Conservation (phyloP, 2,329 filamentous ascomycete genomes). For the Biscogniauxia mediterranea region DNA sequence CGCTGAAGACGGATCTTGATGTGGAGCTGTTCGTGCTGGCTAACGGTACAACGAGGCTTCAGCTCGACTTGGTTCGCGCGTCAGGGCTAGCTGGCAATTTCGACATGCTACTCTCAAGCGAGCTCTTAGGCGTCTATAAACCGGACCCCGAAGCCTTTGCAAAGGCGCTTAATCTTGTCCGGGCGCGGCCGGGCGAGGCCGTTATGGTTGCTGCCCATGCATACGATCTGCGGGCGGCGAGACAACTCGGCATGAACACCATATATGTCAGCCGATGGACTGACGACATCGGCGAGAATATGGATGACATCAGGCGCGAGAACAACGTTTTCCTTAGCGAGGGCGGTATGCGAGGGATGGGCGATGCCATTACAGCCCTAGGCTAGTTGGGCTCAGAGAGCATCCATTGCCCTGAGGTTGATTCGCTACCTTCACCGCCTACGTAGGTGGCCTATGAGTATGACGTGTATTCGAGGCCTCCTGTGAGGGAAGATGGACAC, state of each 20-base stretch:
- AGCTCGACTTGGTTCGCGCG: conserved; percentile 49
- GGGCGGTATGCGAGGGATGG: conserved; percentile 16
- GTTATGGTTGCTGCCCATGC: conserved; percentile 55
- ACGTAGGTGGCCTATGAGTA: conserved; percentile 11
- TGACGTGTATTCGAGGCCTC: conserved; percentile 22
- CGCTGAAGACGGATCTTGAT: conserved; percentile 35
- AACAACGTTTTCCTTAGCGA: conserved; percentile 35
- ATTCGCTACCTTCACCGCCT: background rate
- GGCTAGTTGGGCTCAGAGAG: conserved; percentile 4
- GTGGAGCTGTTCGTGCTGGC: conserved; percentile 50
- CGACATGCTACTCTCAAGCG: conserved; percentile 51
- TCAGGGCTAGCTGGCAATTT: conserved; percentile 43
- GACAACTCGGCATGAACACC: conserved; percentile 47
- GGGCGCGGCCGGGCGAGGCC: conserved; percentile 44
- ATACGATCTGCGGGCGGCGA: conserved; percentile 51
- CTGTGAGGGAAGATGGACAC: conserved; percentile 5
- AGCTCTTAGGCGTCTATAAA: conserved; percentile 49
- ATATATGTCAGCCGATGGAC: conserved; percentile 53
- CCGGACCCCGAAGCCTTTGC: conserved; percentile 46
- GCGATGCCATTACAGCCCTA: conserved; percentile 12
- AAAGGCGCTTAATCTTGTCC: conserved; percentile 44
- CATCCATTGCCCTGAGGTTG: background rate
- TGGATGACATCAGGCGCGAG: conserved; percentile 38
- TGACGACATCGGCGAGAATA: conserved; percentile 50
- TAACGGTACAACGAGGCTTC: conserved; percentile 54